phyloP scores from a whole-genome alignment of 2,329 filamentous ascomycete genomes.

The Fusarium sp. region DNA sequence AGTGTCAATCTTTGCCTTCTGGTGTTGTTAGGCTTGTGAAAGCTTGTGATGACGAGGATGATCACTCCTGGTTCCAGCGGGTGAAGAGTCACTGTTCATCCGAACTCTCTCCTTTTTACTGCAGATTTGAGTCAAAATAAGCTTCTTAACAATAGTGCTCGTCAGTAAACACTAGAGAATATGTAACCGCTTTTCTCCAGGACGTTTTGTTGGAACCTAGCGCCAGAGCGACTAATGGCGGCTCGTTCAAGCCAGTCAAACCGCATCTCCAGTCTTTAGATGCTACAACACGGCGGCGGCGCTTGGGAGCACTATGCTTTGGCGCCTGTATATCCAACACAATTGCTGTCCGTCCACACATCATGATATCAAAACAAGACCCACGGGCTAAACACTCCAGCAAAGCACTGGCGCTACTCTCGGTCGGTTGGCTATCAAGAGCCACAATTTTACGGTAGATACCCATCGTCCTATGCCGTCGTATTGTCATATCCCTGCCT shows the following conservation, averaged over 20 bases:
- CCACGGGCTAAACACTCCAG: background rate
- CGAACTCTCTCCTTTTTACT: conserved; percentile 2
- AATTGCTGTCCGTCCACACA: background rate
- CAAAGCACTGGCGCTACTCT: background rate
- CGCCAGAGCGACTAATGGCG: conserved; percentile 16
- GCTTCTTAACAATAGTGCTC: background rate
- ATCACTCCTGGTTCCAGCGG: conserved; percentile 15
- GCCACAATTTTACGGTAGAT: conserved; percentile 28
- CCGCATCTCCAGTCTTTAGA: conserved; percentile 14
- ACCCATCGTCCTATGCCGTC: conserved; percentile 24
- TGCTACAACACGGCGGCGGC: conserved; percentile 28
- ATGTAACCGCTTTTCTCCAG: background rate
- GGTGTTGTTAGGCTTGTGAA: background rate
- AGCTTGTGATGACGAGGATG: conserved; percentile 3
- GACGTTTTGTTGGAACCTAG: background rate
- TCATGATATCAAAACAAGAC: conserved; percentile 7
- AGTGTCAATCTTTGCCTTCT: background rate
- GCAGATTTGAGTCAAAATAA: background rate
- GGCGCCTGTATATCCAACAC: conserved; percentile 25
- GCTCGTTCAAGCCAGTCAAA: conserved; percentile 34
- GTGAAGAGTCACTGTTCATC: background rate
- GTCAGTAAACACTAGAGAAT: background rate
- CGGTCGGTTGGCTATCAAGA: conserved; percentile 25
- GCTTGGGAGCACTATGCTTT: conserved; percentile 27
- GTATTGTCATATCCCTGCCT: conserved; percentile 37